Evolutionary conservation across 306 rosid species (phyloP).

Genomic region (Prosopis cineraria): DNA sequence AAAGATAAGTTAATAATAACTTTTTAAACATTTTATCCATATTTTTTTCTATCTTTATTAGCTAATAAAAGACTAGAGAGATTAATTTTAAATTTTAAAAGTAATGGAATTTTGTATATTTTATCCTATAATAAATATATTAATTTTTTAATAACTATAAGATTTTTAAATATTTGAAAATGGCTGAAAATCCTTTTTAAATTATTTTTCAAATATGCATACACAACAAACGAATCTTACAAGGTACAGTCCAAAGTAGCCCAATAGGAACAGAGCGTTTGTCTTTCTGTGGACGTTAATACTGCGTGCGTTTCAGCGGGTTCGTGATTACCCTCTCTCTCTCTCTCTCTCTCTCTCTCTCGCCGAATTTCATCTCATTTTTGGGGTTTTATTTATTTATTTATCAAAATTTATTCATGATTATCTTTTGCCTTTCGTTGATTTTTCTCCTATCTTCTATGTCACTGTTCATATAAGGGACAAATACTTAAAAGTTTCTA

Average conservation of each 20-base stretch:
- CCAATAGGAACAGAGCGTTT: background rate
- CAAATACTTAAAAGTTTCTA: background rate
- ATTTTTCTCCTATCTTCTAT: background rate
- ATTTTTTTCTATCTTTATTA: too few relatives aligned
- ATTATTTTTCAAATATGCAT: too few relatives aligned
- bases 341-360: background rate
- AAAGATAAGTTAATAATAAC: too few relatives aligned
- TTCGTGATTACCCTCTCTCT: conserved; percentile 24
- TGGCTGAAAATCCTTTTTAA: too few relatives aligned
- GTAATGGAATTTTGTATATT: too few relatives aligned
- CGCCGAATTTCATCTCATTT: background rate
- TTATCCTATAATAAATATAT: too few relatives aligned
- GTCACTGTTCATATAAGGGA: background rate
- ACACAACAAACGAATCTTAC: background rate
- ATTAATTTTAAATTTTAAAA: too few relatives aligned
- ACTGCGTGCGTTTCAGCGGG: conserved; percentile 50
- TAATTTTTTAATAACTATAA: too few relatives aligned
- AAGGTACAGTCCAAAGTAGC: background rate
- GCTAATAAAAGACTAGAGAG: too few relatives aligned
- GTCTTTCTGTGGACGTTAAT: conserved; percentile 33
- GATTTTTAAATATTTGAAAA: too few relatives aligned
- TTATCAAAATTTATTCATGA: background rate
- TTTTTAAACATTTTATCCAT: too few relatives aligned
- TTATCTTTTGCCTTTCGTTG: background rate
- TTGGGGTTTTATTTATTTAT: background rate